Base-by-base conservation (phyloP, 345 rosid species). In the Punica granatum region DNA sequence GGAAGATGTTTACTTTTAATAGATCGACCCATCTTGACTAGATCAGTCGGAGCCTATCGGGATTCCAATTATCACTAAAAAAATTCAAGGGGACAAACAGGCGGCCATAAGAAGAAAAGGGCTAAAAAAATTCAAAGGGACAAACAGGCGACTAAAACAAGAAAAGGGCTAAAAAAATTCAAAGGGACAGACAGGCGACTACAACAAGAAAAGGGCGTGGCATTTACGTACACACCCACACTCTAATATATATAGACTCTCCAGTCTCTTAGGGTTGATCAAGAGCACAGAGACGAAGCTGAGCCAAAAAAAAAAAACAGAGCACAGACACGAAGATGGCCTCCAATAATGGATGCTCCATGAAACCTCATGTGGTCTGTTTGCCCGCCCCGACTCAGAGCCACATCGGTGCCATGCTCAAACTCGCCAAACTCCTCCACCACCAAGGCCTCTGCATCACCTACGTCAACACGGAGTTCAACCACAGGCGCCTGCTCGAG, bases 391-490 rank as follows among this genome's bases (percentile, higher is more conserved):
- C 72, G 1, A 49, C 60, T 5, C 80, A 70, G 39, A 72, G 80
- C 51, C 77, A 73, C 69, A 67, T 77, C 30, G 68, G 31, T 43
- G 69, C 77, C 0, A 71, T 74, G 75, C 49, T 71, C 0, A 71
- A 65, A 6, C 42, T 74, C 11, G 75, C 71, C 21, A 71, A 78
- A 54, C 71, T 71, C 49, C 76, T 78, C 68, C 74, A 69, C 64
- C 69, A 32, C 28, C 53, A 7, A 6, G 78, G 73, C 4, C 65
- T 74, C 60, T 59, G 62, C 71, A 34, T 78, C 26, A 74, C 81
- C 39, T 77, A 66, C 21, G 75, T 74, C n/a, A 48, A 73, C 75
- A 33, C 80, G 6, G 67, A 73, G 33, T 77, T 51, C 59, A 77
- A 77, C 37, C 64, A 48, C 25, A 33, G 36, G 23, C 71, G 80